phyloP scores from a whole-genome alignment of 2,329 filamentous ascomycete genomes.

The Ophiostoma triangulosporum region DNA sequence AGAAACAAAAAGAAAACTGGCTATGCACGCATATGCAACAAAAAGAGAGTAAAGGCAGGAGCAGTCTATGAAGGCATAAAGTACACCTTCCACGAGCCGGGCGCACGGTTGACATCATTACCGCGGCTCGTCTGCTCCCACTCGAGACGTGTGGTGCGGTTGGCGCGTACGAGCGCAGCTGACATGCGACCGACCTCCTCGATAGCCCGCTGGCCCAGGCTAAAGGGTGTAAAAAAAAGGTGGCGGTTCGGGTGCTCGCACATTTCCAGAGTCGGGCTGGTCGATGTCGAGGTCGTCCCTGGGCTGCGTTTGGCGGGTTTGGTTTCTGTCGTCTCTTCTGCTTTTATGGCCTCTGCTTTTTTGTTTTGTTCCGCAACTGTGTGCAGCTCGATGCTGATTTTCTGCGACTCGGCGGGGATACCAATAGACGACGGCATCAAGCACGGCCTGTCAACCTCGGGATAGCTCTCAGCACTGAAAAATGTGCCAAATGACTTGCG shows the following conservation, averaged over 20 bases:
- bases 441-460: constrained; percentile 31
- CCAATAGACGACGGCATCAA: constrained; percentile 13
- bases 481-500: constrained; percentile 28
- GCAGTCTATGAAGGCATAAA: not conserved
- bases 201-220: constrained; percentile 26
- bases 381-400: not conserved
- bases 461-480: constrained; percentile 23
- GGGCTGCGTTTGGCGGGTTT: not conserved
- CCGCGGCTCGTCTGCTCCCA: constrained; percentile 1
- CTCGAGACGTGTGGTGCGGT: not conserved
- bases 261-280: constrained; percentile 1
- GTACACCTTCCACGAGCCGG: constrained; percentile 11
- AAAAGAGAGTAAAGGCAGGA: not conserved
- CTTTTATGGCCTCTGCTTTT: not conserved
- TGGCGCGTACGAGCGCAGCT: constrained; percentile 6
- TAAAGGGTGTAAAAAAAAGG: constrained; percentile 39
- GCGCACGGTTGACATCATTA: constrained; percentile 1
- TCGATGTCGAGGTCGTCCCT: not conserved
- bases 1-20: not conserved
- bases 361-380: not conserved
- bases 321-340: not conserved
- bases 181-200: constrained; percentile 10
- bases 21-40: not conserved
- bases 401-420: not conserved
- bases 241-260: constrained; percentile 33